These are phyloP conservation scores for Waltiozyma sp. DNA, from an alignment of 1,139 yeast species.

Conservation along the genomic window DNA sequence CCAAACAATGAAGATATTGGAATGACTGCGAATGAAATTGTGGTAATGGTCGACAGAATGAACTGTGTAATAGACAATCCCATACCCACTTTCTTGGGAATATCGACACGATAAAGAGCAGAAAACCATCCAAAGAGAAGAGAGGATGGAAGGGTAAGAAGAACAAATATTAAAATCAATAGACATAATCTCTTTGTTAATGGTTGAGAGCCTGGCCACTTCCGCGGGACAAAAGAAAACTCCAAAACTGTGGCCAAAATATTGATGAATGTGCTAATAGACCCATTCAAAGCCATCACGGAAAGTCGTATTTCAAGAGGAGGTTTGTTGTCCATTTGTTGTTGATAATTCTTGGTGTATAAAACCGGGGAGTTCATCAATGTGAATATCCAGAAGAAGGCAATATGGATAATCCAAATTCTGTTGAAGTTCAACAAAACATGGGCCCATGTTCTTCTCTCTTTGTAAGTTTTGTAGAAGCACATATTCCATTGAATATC, in stretches of 20 bases:
- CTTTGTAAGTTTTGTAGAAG: conserved; percentile 44
- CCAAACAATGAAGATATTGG: conserved; percentile 38
- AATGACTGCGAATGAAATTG: conserved; percentile 32
- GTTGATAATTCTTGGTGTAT: conserved; percentile 38
- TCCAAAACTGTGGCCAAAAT: conserved; percentile 35
- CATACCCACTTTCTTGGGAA: conserved; percentile 26
- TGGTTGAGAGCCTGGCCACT: conserved; percentile 44
- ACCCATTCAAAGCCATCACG: conserved; percentile 41
- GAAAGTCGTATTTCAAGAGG: conserved; percentile 34
- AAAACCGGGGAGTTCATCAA: conserved; percentile 42
- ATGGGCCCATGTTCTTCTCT: conserved; percentile 51
- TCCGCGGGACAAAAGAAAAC: conserved; percentile 38
- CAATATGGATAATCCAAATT: conserved; percentile 50
- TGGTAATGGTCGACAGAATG: conserved; percentile 29
- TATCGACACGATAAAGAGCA: conserved; percentile 21
- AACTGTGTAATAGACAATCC: conserved; percentile 35
- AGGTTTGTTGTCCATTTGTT: conserved; percentile 37
- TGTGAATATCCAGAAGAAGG: conserved; percentile 51
- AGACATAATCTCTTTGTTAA: conserved; percentile 25
- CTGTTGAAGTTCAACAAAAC: conserved; percentile 45
- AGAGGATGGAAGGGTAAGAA: conserved; percentile 31
- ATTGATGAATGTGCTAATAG: conserved; percentile 33
- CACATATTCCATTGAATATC: conserved; percentile 39
- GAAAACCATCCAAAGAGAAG: conserved; percentile 23
- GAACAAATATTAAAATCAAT: conserved; percentile 22